phyloP scores from a whole-genome alignment of 2,329 filamentous ascomycete genomes.

The Trichophyton schoenleinii region DNA sequence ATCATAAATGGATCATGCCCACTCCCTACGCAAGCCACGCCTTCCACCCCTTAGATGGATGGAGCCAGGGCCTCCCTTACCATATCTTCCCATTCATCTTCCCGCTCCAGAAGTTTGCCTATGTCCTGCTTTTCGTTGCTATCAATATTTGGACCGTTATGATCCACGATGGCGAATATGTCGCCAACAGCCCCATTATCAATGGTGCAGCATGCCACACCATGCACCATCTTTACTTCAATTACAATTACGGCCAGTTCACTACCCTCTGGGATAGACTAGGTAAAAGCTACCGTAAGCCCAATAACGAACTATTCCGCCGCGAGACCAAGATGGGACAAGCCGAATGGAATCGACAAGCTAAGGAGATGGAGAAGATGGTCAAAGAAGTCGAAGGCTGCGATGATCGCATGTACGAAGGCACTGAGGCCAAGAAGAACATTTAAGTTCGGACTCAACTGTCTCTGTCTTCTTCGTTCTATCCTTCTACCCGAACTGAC shows the following conservation, averaged over 20 bases:
- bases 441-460: constrained; percentile 15
- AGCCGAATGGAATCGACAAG: constrained; percentile 66
- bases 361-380: constrained; percentile 61
- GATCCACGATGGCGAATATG: constrained; percentile 91
- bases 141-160: constrained; percentile 96
- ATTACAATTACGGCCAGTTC: constrained; percentile 91
- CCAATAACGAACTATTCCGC: constrained; percentile 72
- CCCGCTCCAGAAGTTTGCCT: constrained; percentile 81
- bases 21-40: constrained; percentile 85
- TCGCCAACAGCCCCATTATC: constrained; percentile 77
- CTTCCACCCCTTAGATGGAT: constrained; percentile 90
- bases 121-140: constrained; percentile 73
- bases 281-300: constrained; percentile 73
- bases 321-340: constrained; percentile 76
- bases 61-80: constrained; percentile 77
- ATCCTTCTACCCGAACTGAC: neutral
- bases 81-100: constrained; percentile 89
- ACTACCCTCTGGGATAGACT: constrained; percentile 84
- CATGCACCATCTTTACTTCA: constrained; percentile 77
- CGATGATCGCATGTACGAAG: constrained; percentile 34
- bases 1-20: constrained; percentile 99
- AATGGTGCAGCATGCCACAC: constrained; percentile 93
- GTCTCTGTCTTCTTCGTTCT: neutral
- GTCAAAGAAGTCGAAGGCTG: constrained; percentile 59
- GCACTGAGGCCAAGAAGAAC: constrained; percentile 26